phyloP scores from a whole-genome alignment of 1,284 basidiomycete species.

The Sanguinoderma infundibulare region DNA sequence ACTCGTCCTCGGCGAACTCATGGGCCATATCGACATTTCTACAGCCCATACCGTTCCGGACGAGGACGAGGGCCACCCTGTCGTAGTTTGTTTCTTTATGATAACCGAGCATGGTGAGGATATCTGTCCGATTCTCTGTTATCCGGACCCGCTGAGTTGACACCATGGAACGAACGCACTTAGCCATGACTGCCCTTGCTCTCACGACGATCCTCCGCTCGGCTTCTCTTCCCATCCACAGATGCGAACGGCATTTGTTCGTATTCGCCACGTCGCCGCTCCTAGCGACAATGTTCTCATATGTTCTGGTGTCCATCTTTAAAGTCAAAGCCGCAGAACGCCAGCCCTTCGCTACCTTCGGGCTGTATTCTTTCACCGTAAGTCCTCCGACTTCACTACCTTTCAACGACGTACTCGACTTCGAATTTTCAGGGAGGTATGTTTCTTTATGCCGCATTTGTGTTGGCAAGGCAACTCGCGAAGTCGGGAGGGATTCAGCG shows the following conservation, averaged over 20 bases:
- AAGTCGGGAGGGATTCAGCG: no score
- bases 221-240: background rate
- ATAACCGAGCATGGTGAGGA: background rate
- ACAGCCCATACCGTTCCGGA: background rate
- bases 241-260: background rate
- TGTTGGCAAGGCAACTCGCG: no score
- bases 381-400: no score
- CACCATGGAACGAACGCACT: background rate
- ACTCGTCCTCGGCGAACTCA: background rate
- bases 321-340: background rate
- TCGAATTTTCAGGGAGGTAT: no score
- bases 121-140: no score
- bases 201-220: background rate
- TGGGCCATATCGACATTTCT: background rate
- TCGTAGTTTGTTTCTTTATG: background rate
- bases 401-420: no score
- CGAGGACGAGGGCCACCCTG: no score
- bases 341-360: background rate
- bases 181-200: background rate
- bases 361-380: background rate
- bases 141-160: background rate
- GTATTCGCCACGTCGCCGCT: background rate
- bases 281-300: background rate
- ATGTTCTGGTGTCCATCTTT: background rate
- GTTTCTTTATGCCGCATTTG: no score